A percentile compares a stretch with the other conserved stretches of the same genome.
Conservation (phyloP, 257 asterid species). For the Cordia subcordata region DNA sequence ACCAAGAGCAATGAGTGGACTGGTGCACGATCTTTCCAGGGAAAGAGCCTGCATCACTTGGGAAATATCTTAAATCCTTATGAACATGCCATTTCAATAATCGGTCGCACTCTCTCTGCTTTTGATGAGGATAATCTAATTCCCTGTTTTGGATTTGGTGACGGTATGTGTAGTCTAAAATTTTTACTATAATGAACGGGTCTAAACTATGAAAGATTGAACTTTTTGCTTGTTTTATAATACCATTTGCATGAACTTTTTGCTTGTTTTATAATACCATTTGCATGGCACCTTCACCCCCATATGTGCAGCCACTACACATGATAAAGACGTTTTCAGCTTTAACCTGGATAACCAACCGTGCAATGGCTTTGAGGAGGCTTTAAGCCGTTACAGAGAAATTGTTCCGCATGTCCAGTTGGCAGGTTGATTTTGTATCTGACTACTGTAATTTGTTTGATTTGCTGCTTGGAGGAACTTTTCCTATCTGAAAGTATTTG, state of each 20-base stretch:
- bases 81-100: constrained; percentile 89
- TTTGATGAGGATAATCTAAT: constrained; percentile 88
- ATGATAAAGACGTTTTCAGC: constrained; percentile 85
- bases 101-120: constrained; percentile 78
- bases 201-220: neutral
- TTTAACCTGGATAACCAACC: constrained; percentile 54
- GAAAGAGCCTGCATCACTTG: constrained; percentile 80
- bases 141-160: constrained; percentile 95
- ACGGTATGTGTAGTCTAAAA: constrained; percentile 37
- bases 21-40: constrained; percentile 82
- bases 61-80: constrained; percentile 74
- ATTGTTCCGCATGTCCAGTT: constrained; percentile 76
- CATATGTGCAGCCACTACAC: constrained; percentile 71
- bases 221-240: neutral
- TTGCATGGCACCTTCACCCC: neutral
- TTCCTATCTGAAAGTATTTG: neutral
- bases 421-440: constrained; percentile 42
- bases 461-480: neutral
- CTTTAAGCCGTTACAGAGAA: constrained; percentile 67
- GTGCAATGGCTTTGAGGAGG: constrained; percentile 92
- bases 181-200: constrained; percentile 1
- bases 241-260: neutral
- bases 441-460: neutral
- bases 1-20: constrained; percentile 98
- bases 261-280: neutral